Evolutionary conservation across 768 basidiomycete genomes (phyloP), one percentile per base, ranked within the genome.

Genomic region (Strobilomyces confusus): DNA sequence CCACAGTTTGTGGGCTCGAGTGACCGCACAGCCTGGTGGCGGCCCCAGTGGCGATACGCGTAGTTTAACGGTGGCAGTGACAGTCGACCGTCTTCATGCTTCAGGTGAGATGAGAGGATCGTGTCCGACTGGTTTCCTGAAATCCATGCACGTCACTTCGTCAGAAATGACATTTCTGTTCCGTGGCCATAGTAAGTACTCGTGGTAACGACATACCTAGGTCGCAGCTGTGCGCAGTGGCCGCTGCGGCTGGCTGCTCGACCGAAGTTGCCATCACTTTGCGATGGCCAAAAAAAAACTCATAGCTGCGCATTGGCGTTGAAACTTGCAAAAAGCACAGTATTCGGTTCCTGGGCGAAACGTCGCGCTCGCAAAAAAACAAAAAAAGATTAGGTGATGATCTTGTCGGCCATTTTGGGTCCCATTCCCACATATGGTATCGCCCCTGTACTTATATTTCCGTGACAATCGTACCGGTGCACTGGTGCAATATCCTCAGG

Each of bases 371-470:
- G 36, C 9, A 37, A 37, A 37, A n/a, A n/a, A n/a, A n/a, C n/a
- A n/a, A n/a, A n/a, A n/a, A n/a, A 38, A 9, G 36, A 37, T 37
- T 37, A 20, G 8, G 9, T 22, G 40, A 47, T 59, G 44, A 60
- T 60, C 52, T 32, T 25, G 20, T 33, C 17, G n/a, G 44, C 59
- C 32, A 37, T 41, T 61, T 52, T 47, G 11, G 41, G 37, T 32
- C 23, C 23, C 34, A 15, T 46, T 59, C 23, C 62, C 51, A 56
- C 47, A 63, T 33, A 46, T 33, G 52, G 52, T 14, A 48, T 48
- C 17, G n/a, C 60, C 58, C 63, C 63, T 63, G 23, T n/a, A n/a
- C n/a, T n/a, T 23, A n/a, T 17, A 42, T 11, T 22, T 22, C 19
- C 12, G 38, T 37, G 36, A 40, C 38, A 20, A 20, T 11, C 15